phyloP scores from a whole-genome alignment of 2,329 filamentous ascomycete species.

The Curvularia sp. region DNA sequence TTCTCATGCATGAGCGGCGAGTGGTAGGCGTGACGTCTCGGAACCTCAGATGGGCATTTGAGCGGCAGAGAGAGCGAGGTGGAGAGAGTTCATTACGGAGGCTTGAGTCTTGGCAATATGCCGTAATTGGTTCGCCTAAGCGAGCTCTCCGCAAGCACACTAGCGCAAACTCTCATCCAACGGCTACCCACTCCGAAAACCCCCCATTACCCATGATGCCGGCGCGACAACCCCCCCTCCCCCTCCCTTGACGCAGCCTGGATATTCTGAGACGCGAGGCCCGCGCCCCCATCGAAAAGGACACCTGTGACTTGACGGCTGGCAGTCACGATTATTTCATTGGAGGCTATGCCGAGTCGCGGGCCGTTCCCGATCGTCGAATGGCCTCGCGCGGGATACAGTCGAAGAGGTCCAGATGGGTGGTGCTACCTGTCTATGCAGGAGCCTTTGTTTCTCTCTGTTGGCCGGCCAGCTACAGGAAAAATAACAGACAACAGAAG shows the following conservation, averaged over 20 bases:
- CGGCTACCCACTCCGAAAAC: constrained; percentile 11
- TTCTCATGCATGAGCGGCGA: background rate
- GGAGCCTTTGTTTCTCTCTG: constrained; percentile 2
- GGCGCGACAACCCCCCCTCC: constrained; percentile 11
- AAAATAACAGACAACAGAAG: background rate
- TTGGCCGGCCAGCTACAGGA: constrained; percentile 11
- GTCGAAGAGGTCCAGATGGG: constrained; percentile 12
- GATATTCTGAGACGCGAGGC: constrained; percentile 4
- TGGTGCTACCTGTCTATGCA: constrained; percentile 29
- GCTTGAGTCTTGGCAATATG: constrained; percentile 3
- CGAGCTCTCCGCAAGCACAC: constrained; percentile 10
- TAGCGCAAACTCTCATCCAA: constrained; percentile 18
- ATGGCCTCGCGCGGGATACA: constrained; percentile 17
- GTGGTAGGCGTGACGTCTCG: background rate
- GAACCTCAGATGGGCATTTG: background rate
- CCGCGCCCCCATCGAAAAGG: constrained; percentile 2
- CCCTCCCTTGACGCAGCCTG: constrained; percentile 9
- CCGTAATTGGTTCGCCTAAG: constrained; percentile 9
- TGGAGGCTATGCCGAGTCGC: constrained; percentile 20
- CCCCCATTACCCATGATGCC: constrained; percentile 9
- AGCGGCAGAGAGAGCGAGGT: background rate
- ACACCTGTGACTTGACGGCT: background rate
- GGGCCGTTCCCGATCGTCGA: constrained; percentile 17
- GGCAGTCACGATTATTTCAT: constrained; percentile 11
- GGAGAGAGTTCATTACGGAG: constrained; percentile 8